Percentiles rank a stretch among this genome's conserved stretches.
Conservation (phyloP, 169 alveolate genomes). For the Cryptosporidium baileyi region DNA sequence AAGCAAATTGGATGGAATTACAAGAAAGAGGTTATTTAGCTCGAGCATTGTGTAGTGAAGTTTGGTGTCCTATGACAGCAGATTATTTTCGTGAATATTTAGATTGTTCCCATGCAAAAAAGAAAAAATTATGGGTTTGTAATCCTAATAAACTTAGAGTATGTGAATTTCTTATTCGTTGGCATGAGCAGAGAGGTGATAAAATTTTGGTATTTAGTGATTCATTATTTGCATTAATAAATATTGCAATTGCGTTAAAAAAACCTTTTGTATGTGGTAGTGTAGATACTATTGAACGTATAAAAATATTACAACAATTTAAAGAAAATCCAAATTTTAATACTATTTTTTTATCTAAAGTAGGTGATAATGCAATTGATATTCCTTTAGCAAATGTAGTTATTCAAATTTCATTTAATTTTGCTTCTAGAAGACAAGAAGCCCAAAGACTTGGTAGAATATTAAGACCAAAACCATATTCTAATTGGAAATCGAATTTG, state of each 20-base stretch:
- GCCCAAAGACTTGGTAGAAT: slow-evolving; percentile 99
- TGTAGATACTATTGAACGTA: slow-evolving; percentile 88
- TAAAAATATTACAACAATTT: slow-evolving; percentile 90
- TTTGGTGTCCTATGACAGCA: slow-evolving; percentile 99
- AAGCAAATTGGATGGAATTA: slow-evolving; percentile 99
- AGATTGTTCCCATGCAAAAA: slow-evolving; percentile 85
- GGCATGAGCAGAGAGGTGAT: slow-evolving; percentile 96
- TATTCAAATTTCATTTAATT: slow-evolving; percentile 96
- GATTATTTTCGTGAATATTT: slow-evolving; percentile 92
- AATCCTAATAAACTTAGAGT: slow-evolving; percentile 96
- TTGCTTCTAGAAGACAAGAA: slow-evolving; percentile 98
- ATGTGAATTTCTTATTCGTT: slow-evolving; percentile 92
- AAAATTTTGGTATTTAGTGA: slow-evolving; percentile 97
- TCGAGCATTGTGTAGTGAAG: slow-evolving; percentile 95
- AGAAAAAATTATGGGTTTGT: slow-evolving; percentile 92
- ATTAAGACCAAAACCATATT: slow-evolving; percentile 93
- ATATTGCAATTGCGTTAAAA: slow-evolving; percentile 86
- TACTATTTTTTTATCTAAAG: slow-evolving; percentile 94
- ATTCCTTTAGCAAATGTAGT: slow-evolving; percentile 99
- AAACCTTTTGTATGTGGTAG: slow-evolving; percentile 92
- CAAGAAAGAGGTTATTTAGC: slow-evolving; percentile 97
- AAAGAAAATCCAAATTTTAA: slow-evolving; percentile 84
- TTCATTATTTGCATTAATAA: slow-evolving; percentile 92
- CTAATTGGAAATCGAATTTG: slow-evolving; percentile 12
- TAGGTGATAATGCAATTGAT: slow-evolving; percentile 99